Evolutionary conservation across 31 red algal genomes (phyloP).

Genomic region (Asparagopsis taxiformis): DNA sequence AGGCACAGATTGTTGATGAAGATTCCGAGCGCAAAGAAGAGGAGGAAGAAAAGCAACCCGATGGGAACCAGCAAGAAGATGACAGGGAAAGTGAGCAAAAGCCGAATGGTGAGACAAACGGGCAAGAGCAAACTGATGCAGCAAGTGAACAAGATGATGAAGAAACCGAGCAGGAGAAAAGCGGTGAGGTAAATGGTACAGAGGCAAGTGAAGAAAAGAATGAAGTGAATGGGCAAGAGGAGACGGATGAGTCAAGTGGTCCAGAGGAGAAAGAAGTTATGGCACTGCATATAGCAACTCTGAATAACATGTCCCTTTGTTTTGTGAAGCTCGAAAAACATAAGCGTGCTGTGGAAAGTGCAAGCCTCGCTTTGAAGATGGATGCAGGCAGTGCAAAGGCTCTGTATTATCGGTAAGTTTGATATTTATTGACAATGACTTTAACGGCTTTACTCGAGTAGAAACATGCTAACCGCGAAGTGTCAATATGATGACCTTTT

Average conservation of each 20-base stretch:
- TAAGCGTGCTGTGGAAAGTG: slow-evolving; percentile 65
- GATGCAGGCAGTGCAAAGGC: slow-evolving; percentile 69
- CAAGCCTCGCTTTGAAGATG: slow-evolving; percentile 41
- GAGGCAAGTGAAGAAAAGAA: neutral
- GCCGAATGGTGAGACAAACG: neutral
- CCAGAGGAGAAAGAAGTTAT: slow-evolving; percentile 47
- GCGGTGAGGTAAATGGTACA: neutral
- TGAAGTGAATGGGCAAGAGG: neutral
- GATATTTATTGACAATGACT: neutral
- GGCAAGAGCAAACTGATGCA: neutral
- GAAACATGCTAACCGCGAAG: neutral
- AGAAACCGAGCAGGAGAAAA: neutral
- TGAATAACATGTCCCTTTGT: slow-evolving; percentile 78
- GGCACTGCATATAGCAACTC: slow-evolving; percentile 50
- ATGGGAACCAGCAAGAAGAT: neutral
- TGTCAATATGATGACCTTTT: neutral
- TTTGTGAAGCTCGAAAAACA: slow-evolving; percentile 56
- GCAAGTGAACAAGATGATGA: neutral
- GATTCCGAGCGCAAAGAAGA: neutral
- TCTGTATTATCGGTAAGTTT: slow-evolving; percentile 50
- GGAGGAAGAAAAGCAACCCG: neutral
- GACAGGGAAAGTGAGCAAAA: neutral
- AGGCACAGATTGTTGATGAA: neutral
- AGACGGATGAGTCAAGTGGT: slow-evolving; percentile 1
- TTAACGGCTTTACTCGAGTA: neutral